These are phyloP conservation scores for Tetraselmis chui DNA, from an alignment of 139 green algal genomes.

Conservation along the genomic window DNA sequence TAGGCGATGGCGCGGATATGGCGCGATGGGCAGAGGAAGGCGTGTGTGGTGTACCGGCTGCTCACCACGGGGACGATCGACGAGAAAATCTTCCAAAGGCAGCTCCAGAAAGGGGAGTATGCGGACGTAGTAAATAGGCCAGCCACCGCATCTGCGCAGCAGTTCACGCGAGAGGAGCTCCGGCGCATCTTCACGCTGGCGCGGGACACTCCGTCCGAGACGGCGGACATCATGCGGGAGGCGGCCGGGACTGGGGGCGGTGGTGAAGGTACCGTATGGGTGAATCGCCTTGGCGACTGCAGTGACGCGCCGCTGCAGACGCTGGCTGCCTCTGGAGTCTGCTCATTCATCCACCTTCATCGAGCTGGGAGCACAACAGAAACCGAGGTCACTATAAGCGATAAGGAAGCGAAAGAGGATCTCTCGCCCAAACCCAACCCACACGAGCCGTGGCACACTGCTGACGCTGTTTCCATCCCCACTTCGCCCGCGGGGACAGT, in stretches of 20 bases:
- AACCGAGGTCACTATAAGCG: not conserved
- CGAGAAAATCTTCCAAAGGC: slow-evolving; percentile 85
- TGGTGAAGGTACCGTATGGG: not conserved
- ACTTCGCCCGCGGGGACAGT: no score
- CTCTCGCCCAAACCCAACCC: no score
- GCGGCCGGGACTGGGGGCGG: not conserved
- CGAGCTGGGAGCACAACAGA: not conserved
- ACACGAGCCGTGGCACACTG: not conserved
- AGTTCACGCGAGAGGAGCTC: slow-evolving; percentile 67
- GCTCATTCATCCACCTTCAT: not conserved
- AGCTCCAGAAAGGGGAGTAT: slow-evolving; percentile 68
- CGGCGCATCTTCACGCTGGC: slow-evolving; percentile 57
- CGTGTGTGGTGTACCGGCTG: slow-evolving; percentile 70
- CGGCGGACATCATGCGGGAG: slow-evolving; percentile 38
- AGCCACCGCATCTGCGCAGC: slow-evolving; percentile 1
- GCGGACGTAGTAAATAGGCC: slow-evolving; percentile 25
- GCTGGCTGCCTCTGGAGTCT: not conserved
- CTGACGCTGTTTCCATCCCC: not conserved
- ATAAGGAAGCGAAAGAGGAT: not conserved
- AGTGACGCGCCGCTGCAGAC: not conserved
- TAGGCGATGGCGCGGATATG: slow-evolving; percentile 80
- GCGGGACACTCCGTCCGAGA: slow-evolving; percentile 49
- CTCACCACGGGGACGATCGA: slow-evolving; percentile 78
- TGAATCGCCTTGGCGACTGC: not conserved
- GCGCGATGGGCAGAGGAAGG: slow-evolving; percentile 72